Evolutionary conservation across 768 basidiomycete genomes (phyloP).

Genomic region (Gymnopilus junonius): DNA sequence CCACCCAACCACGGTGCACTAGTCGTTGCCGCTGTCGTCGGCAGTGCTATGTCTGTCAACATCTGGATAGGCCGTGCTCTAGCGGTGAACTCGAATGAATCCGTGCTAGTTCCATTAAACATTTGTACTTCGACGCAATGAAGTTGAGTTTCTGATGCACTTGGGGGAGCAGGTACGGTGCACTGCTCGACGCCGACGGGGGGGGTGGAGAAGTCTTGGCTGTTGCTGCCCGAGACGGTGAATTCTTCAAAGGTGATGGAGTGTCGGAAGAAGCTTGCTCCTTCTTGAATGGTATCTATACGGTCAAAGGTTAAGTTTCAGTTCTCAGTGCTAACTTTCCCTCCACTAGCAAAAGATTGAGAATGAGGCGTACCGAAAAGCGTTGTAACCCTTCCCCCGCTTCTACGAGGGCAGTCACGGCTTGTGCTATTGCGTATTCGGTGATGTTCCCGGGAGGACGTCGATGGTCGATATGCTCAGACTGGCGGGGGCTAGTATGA

Average conservation of each 20-base stretch:
- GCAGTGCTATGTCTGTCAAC: background rate
- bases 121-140: background rate
- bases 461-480: background rate
- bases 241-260: too few relatives aligned
- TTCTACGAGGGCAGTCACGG: background rate
- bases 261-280: too few relatives aligned
- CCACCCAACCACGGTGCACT: too few relatives aligned
- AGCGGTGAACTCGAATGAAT: background rate
- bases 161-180: background rate
- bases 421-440: background rate
- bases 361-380: background rate
- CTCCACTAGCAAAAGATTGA: too few relatives aligned
- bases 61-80: background rate
- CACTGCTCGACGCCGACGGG: background rate
- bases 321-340: too few relatives aligned
- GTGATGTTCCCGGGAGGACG: background rate
- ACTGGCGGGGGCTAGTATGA: too few relatives aligned
- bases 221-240: too few relatives aligned
- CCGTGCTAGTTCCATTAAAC: background rate
- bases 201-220: too few relatives aligned
- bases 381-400: background rate
- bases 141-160: background rate
- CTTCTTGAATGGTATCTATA: too few relatives aligned
- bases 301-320: too few relatives aligned
- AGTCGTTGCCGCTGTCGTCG: background rate